phyloP scores from a whole-genome alignment of 441 rosid genomes.

The Sinapis alba region DNA sequence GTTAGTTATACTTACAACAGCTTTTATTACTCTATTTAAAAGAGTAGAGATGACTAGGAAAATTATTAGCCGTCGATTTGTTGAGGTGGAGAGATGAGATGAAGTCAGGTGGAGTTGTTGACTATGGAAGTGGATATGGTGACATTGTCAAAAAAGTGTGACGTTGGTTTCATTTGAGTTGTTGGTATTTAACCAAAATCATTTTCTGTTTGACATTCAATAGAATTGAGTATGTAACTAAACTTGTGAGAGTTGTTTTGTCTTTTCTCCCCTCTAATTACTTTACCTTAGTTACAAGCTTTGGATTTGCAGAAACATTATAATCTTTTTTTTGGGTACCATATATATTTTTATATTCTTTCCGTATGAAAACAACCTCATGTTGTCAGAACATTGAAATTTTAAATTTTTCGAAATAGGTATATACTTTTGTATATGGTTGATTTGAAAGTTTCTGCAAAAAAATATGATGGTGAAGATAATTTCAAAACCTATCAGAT shows the following conservation, averaged over 20 bases:
- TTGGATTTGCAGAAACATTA: neutral
- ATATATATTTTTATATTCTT: neutral
- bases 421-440: neutral
- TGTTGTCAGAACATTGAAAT: constrained; percentile 9
- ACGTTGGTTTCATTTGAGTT: constrained; percentile 38
- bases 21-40: constrained; percentile 8
- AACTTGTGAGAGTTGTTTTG: constrained; percentile 11
- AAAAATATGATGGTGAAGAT: constrained; percentile 37
- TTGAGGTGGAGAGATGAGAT: constrained; percentile 27
- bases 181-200: constrained; percentile 17
- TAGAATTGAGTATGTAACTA: neutral
- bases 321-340: neutral
- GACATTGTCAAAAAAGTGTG: constrained; percentile 43
- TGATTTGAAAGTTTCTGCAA: constrained; percentile 25
- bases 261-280: neutral
- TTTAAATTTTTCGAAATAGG: neutral
- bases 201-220: neutral
- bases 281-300: neutral
- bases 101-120: constrained; percentile 34
- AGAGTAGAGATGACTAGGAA: neutral
- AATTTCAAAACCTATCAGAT: constrained; percentile 25
- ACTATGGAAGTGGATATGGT: constrained; percentile 45
- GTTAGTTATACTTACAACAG: neutral
- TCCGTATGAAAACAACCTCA: neutral
- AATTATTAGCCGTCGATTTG: constrained; percentile 6